A percentile compares a stretch with the other conserved stretches of the same genome.
phyloP scores from a whole-genome alignment of 164 flowering plant species.

The Magnolia kwangsiensis region DNA sequence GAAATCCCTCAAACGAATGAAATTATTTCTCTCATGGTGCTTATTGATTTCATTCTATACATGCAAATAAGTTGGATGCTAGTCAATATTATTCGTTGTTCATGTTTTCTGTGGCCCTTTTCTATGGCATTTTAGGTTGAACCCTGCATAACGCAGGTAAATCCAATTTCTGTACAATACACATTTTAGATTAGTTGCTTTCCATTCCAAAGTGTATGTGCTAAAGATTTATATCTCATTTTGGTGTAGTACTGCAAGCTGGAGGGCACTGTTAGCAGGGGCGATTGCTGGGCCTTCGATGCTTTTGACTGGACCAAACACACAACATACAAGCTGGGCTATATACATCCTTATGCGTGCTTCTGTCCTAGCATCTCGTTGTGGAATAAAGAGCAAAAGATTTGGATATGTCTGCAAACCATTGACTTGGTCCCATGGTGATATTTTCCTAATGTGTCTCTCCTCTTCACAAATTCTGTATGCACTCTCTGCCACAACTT shows the following conservation, averaged over 20 bases:
- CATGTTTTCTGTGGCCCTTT: background rate
- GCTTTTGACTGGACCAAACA: slow-evolving; percentile 77
- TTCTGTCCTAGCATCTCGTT: slow-evolving; percentile 91
- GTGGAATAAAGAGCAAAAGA: slow-evolving; percentile 90
- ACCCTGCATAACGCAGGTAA: background rate
- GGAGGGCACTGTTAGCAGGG: slow-evolving; percentile 92
- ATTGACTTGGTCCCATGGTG: slow-evolving; percentile 88
- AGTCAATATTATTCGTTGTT: background rate
- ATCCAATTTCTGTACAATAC: background rate
- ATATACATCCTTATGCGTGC: slow-evolving; percentile 96
- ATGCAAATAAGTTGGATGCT: too few species aligned
- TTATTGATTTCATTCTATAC: too few species aligned
- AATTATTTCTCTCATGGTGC: too few species aligned
- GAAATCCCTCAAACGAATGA: too few species aligned
- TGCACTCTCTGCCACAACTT: slow-evolving; percentile 15
- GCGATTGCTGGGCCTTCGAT: slow-evolving; percentile 93
- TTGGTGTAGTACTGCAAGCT: slow-evolving; percentile 67
- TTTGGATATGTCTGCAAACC: slow-evolving; percentile 82
- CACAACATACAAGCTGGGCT: slow-evolving; percentile 93
- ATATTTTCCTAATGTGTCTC: slow-evolving; percentile 92
- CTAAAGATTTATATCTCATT: slow-evolving; percentile 1
- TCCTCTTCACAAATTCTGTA: slow-evolving; percentile 94
- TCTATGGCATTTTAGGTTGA: background rate
- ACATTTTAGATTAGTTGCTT: background rate
- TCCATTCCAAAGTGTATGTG: background rate